phyloP scores from a whole-genome alignment of 495 filamentous ascomycete genomes.

The Parathielavia appendiculata region DNA sequence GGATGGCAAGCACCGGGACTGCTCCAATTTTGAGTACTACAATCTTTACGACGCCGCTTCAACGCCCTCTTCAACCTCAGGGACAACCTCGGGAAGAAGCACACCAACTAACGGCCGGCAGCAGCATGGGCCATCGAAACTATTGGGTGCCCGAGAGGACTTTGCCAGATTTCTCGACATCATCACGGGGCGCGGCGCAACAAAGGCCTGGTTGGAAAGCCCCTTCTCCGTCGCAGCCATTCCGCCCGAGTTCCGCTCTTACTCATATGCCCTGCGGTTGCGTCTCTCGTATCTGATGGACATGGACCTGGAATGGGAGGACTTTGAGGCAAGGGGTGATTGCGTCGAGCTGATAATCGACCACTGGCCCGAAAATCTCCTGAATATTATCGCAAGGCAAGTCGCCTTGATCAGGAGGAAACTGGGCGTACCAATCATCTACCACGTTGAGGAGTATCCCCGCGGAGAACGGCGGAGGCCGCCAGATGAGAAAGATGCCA shows the following conservation, averaged over 20 bases:
- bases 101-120: slow-evolving; percentile 33
- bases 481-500: slow-evolving; percentile 38
- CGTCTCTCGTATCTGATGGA: slow-evolving; percentile 56
- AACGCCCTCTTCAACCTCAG: neutral
- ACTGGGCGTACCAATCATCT: slow-evolving; percentile 62
- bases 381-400: slow-evolving; percentile 50
- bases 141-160: slow-evolving; percentile 69
- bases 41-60: slow-evolving; percentile 55
- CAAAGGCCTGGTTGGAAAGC: slow-evolving; percentile 57
- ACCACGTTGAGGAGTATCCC: slow-evolving; percentile 55
- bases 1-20: slow-evolving; percentile 53
- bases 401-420: slow-evolving; percentile 59
- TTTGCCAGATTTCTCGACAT: slow-evolving; percentile 67
- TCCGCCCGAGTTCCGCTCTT: slow-evolving; percentile 58
- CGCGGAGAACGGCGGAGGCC: slow-evolving; percentile 41
- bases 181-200: slow-evolving; percentile 52
- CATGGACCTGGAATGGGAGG: slow-evolving; percentile 51
- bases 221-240: slow-evolving; percentile 67
- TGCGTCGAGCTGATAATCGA: slow-evolving; percentile 69
- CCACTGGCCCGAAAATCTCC: slow-evolving; percentile 48
- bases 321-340: slow-evolving; percentile 64
- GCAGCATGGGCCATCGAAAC: slow-evolving; percentile 45
- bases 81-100: slow-evolving; percentile 27
- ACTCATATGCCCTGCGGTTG: slow-evolving; percentile 61
- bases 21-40: slow-evolving; percentile 76